Evolutionary conservation across 1,139 yeast genomes (phyloP).

Genomic region (Nakaseomyces sp.): DNA sequence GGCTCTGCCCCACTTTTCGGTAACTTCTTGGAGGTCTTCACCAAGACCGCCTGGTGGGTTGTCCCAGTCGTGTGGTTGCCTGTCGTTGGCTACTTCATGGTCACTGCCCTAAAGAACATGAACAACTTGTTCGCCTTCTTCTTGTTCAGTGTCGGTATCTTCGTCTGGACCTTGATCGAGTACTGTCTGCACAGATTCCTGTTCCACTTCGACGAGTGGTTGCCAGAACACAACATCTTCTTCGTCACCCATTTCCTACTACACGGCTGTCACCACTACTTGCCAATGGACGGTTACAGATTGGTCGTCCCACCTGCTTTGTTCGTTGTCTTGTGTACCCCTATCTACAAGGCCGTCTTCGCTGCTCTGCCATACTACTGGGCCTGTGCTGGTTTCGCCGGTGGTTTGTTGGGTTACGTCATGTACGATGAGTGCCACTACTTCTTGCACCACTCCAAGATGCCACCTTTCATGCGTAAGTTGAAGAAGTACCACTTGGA

Average conservation of each 20-base stretch:
- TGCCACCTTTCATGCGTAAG: slow-evolving; percentile 68
- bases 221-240: slow-evolving; percentile 72
- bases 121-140: slow-evolving; percentile 30
- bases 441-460: slow-evolving; percentile 74
- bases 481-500: slow-evolving; percentile 87
- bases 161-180: slow-evolving; percentile 88
- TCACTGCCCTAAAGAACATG: slow-evolving; percentile 35
- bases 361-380: slow-evolving; percentile 46
- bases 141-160: slow-evolving; percentile 56
- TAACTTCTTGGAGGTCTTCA: slow-evolving; percentile 60
- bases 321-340: slow-evolving; percentile 48
- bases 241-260: slow-evolving; percentile 78
- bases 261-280: slow-evolving; percentile 94
- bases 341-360: slow-evolving; percentile 55
- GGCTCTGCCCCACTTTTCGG: slow-evolving; percentile 90
- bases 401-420: slow-evolving; percentile 90
- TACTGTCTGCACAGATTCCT: slow-evolving; percentile 80
- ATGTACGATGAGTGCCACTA: slow-evolving; percentile 86
- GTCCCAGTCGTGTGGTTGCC: slow-evolving; percentile 90
- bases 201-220: slow-evolving; percentile 79
- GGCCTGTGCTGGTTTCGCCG: slow-evolving; percentile 74
- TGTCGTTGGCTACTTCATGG: slow-evolving; percentile 48
- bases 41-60: slow-evolving; percentile 69
- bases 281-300: slow-evolving; percentile 92
- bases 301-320: slow-evolving; percentile 94